phyloP scores from a whole-genome alignment of 106 monocot species.

The Xerophyta viscosa region DNA sequence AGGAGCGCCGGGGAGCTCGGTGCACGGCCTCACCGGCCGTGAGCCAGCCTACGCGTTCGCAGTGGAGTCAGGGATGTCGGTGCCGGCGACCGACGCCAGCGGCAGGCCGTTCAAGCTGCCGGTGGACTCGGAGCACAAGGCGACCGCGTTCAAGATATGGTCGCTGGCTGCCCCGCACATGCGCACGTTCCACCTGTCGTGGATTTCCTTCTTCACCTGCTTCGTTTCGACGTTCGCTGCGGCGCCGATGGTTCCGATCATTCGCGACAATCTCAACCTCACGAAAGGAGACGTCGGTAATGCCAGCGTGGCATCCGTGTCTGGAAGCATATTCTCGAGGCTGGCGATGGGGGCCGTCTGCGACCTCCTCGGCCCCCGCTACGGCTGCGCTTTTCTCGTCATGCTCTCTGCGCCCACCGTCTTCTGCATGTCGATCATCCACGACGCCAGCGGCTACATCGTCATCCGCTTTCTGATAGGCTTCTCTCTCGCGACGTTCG shows the following conservation, averaged over 20 bases:
- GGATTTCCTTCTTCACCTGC: constrained; percentile 82
- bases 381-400: constrained; percentile 55
- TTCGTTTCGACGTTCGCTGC: constrained; percentile 80
- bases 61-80: neutral
- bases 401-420: constrained; percentile 65
- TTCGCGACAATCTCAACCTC: constrained; percentile 69
- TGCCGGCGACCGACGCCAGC: neutral
- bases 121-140: constrained; percentile 74
- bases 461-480: constrained; percentile 63
- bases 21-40: constrained; percentile 33
- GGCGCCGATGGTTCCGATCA: constrained; percentile 69
- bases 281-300: constrained; percentile 57
- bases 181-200: constrained; percentile 77
- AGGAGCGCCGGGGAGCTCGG: constrained; percentile 35
- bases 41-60: constrained; percentile 25
- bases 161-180: constrained; percentile 64
- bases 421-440: constrained; percentile 53
- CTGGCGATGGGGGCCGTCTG: constrained; percentile 67
- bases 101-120: constrained; percentile 39
- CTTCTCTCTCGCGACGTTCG: constrained; percentile 79
- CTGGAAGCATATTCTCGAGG: constrained; percentile 63
- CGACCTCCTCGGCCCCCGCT: constrained; percentile 61
- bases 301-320: constrained; percentile 75
- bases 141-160: constrained; percentile 36
- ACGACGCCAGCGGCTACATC: constrained; percentile 37